These are phyloP conservation scores for Taphrina deformans DNA, from an alignment of 1,139 yeast genomes.

Conservation along the genomic window DNA sequence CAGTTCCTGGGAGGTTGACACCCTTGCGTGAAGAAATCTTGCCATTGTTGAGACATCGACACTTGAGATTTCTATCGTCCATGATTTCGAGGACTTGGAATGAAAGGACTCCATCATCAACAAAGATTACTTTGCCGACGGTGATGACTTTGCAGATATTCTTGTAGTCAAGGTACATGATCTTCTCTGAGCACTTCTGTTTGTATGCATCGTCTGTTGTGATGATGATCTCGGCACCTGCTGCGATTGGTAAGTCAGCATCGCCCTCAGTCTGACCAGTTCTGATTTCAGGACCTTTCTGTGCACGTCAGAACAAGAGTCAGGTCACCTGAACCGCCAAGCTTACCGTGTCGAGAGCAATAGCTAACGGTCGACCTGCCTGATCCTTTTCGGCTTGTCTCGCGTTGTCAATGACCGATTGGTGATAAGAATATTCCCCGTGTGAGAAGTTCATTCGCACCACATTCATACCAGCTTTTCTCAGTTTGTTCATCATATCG, in stretches of 20 bases:
- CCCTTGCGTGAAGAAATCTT: constrained; percentile 97
- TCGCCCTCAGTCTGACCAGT: constrained; percentile 88
- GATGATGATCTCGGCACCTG: constrained; percentile 88
- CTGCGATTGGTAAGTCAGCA: constrained; percentile 70
- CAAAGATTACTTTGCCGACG: constrained; percentile 82
- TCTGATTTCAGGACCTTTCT: constrained; percentile 98
- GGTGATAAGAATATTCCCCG: constrained; percentile 94
- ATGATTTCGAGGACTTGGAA: constrained; percentile 84
- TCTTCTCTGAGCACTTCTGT: constrained; percentile 66
- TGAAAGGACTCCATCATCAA: constrained; percentile 97
- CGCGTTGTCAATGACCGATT: constrained; percentile 91
- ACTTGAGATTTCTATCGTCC: constrained; percentile 79
- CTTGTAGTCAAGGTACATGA: constrained; percentile 90
- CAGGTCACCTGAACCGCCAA: background rate
- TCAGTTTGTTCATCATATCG: constrained; percentile 78
- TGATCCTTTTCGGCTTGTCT: constrained; percentile 87
- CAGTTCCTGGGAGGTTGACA: constrained; percentile 98
- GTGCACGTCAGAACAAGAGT: background rate
- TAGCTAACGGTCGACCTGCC: constrained; percentile 95
- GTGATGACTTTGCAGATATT: constrained; percentile 93
- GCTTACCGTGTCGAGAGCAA: constrained; percentile 81
- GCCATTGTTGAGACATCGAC: constrained; percentile 88
- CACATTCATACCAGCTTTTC: constrained; percentile 96
- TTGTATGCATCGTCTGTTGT: constrained; percentile 84
- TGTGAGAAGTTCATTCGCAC: constrained; percentile 99